Conservation (phyloP, 2,329 filamentous ascomycete species). For the Endocalyx cinctus region DNA sequence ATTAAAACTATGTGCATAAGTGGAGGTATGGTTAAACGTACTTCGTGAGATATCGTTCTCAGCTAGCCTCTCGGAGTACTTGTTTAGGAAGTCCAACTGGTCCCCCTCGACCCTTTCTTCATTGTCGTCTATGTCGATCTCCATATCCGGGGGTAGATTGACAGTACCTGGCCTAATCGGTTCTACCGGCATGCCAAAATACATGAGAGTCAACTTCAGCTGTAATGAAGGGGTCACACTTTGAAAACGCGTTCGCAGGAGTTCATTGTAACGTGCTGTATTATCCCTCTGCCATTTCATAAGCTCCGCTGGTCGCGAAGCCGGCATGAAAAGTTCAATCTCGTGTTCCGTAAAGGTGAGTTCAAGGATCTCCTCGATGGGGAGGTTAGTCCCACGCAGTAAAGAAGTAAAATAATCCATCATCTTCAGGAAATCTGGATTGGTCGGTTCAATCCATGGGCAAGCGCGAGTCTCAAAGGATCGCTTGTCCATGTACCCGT, state of each 20-base stretch:
- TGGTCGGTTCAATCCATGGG: constrained; percentile 11
- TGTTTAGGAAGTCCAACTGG: not conserved
- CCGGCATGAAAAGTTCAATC: constrained; percentile 25
- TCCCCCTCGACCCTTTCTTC: constrained; percentile 1
- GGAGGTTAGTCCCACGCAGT: constrained; percentile 15
- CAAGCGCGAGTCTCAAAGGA: constrained; percentile 17
- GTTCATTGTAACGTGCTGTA: constrained; percentile 21
- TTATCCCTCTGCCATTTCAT: constrained; percentile 28
- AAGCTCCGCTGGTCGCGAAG: constrained; percentile 20
- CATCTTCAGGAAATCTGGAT: constrained; percentile 16
- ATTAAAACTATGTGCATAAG: too few relatives aligned
- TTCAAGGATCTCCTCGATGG: constrained; percentile 28
- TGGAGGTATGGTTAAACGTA: too few relatives aligned
- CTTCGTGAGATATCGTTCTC: too few relatives aligned
- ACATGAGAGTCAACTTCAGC: constrained; percentile 42
- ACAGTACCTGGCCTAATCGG: constrained; percentile 28
- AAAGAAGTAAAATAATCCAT: constrained; percentile 24
- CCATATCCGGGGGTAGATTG: constrained; percentile 7
- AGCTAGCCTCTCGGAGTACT: not conserved
- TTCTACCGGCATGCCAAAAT: constrained; percentile 42
- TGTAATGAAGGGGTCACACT: constrained; percentile 23
- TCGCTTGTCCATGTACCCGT: constrained; percentile 10
- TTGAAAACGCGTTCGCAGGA: constrained; percentile 29
- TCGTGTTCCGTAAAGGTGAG: constrained; percentile 31
- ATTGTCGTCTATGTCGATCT: not conserved